Conservation (phyloP, 805 yeast species). For the Pichia cephalocereana region DNA sequence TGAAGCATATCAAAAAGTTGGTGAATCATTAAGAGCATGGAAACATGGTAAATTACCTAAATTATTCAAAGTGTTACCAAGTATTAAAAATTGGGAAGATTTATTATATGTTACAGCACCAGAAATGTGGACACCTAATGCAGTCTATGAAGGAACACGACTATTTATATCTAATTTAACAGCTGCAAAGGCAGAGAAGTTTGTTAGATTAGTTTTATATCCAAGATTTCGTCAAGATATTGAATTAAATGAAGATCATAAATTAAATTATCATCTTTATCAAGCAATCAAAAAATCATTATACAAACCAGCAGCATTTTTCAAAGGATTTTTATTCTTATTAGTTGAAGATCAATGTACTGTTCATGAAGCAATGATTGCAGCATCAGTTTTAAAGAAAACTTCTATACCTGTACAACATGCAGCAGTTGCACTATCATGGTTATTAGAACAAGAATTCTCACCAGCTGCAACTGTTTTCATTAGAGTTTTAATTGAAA, state of each 20-base stretch:
- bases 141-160: constrained; percentile 89
- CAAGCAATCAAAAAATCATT: constrained; percentile 86
- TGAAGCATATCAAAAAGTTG: constrained; percentile 88
- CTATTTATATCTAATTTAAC: constrained; percentile 84
- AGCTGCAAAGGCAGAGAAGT: constrained; percentile 82
- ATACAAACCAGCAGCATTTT: constrained; percentile 96
- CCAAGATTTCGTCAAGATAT: constrained; percentile 66
- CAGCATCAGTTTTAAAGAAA: constrained; percentile 82
- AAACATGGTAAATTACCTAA: constrained; percentile 96
- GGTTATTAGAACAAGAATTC: constrained; percentile 73
- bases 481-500: constrained; percentile 81
- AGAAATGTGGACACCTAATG: constrained; percentile 90
- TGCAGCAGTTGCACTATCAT: constrained; percentile 90
- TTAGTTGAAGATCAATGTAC: constrained; percentile 83
- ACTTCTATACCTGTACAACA: constrained; percentile 91
- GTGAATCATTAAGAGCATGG: constrained; percentile 77
- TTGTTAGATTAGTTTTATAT: constrained; percentile 56
- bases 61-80: constrained; percentile 88
- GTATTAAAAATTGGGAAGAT: constrained; percentile 92
- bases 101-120: constrained; percentile 89
- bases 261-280: constrained; percentile 85
- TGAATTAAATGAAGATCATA: constrained; percentile 66
- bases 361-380: constrained; percentile 89
- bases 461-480: constrained; percentile 85
- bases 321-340: constrained; percentile 92